Evolutionary conservation across 176 grass and related monocot genomes (phyloP).

Genomic region (Phyllostachys edulis): DNA sequence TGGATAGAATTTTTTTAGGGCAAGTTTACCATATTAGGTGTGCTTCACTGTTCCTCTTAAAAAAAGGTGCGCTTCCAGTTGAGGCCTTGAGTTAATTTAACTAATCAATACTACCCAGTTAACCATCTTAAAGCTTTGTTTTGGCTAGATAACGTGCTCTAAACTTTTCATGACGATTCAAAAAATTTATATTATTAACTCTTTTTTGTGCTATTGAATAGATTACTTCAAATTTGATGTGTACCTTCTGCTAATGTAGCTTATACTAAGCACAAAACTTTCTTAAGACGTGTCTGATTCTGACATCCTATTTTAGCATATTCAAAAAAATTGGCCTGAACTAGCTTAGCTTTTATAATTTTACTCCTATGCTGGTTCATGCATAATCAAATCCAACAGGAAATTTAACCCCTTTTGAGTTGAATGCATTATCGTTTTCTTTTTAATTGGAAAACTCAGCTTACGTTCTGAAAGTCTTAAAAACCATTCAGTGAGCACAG

Average conservation of each 20-base stretch:
- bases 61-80: neutral
- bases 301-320: neutral
- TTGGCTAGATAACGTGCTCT: neutral
- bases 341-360: neutral
- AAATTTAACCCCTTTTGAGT: neutral
- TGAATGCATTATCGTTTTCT: neutral
- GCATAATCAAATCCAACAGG: slow-evolving; percentile 11
- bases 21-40: neutral
- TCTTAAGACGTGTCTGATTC: neutral
- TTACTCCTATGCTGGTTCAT: neutral
- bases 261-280: neutral
- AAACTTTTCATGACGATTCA: neutral
- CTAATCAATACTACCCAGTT: neutral
- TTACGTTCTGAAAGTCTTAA: neutral
- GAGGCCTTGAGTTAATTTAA: neutral
- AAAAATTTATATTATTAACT: neutral
- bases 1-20: neutral
- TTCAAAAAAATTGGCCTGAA: neutral
- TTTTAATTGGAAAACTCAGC: neutral
- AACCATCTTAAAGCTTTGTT: neutral
- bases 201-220: neutral
- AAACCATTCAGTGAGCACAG: neutral
- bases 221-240: neutral
- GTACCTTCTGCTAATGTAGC: neutral
- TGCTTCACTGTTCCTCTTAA: neutral